These are phyloP conservation scores for Saprolegnia diclina DNA, from an alignment of 352 stramenopile species.

Conservation along the genomic window DNA sequence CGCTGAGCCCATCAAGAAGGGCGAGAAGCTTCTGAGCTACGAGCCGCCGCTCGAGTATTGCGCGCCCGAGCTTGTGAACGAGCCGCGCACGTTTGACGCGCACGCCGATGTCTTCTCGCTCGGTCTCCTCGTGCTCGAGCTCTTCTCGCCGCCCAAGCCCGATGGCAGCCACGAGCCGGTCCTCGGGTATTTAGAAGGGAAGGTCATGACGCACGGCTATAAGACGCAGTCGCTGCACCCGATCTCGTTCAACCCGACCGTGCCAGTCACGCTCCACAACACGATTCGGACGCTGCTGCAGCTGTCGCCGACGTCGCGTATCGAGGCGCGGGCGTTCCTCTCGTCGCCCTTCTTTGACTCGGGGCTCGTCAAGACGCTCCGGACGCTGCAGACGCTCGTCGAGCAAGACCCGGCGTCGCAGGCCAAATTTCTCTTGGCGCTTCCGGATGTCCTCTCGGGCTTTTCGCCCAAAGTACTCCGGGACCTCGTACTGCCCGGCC, in stretches of 20 bases:
- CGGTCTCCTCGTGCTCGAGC: slow-evolving; percentile 74
- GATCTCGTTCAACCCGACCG: slow-evolving; percentile 67
- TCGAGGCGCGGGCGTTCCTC: slow-evolving; percentile 64
- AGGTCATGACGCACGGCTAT: slow-evolving; percentile 86
- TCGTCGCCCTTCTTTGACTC: slow-evolving; percentile 84
- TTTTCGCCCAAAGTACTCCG: slow-evolving; percentile 73
- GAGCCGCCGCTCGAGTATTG: slow-evolving; percentile 83
- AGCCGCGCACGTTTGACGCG: slow-evolving; percentile 72
- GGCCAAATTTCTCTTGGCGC: slow-evolving; percentile 69
- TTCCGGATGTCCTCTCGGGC: slow-evolving; percentile 64
- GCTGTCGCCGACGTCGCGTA: slow-evolving; percentile 53
- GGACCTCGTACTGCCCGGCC: slow-evolving; percentile 77
- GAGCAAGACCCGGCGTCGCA: slow-evolving; percentile 76
- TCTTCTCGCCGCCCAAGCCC: slow-evolving; percentile 71
- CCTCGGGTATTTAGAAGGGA: slow-evolving; percentile 76
- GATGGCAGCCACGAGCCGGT: slow-evolving; percentile 77
- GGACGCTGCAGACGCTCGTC: slow-evolving; percentile 70
- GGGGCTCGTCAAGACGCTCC: slow-evolving; percentile 77
- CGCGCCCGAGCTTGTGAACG: slow-evolving; percentile 75
- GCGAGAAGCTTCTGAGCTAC: slow-evolving; percentile 55
- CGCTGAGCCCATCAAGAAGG: slow-evolving; percentile 35
- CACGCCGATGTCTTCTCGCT: slow-evolving; percentile 85
- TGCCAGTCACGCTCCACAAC: slow-evolving; percentile 78
- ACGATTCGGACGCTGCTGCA: slow-evolving; percentile 74
- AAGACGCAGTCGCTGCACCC: slow-evolving; percentile 86